Base-by-base conservation (phyloP, 768 basidiomycete species). In the Paxillus involutus region DNA sequence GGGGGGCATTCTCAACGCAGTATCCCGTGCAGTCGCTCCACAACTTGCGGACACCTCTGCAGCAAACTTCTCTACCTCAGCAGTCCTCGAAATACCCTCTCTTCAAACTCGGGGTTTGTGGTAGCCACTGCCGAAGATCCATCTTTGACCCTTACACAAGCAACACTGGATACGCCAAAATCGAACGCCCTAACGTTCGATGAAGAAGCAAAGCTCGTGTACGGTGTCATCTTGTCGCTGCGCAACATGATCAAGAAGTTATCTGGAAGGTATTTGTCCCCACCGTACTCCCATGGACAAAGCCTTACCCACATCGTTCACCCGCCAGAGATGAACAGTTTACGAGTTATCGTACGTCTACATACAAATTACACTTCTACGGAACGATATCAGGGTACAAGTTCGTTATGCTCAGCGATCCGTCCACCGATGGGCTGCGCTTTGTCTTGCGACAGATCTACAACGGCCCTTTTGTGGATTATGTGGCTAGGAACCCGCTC, bases 151-250 rank as follows among this genome's bases (percentile, higher is more conserved):
- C 26, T 8, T 37, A 16, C 53, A 2, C 61, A 56, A 9, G 4
- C 65, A 24, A 43, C 47, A 9, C 19, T 49, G 0, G 63, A 64
- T 2, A 19, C 45, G 1, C 60, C 75, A n/a, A 59, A 67, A 29
- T 74, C 78, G 10, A 81, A 74, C 56, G 77, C 83, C 4, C 75
- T 99, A 17, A 78, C 96, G 6, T 98, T 99, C 61, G 97, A 99
- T 65, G 97, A 99, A 70, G 96, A 99, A 71, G 88, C 88, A 1
- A 99, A 99, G 68, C 80, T 99, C 56, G 95, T 99, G 0, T 99
- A 98, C 68, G 97, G 97, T 52, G 91, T 99, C 50, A 79, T 98
- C 13, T 76, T 98, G 41, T 94, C 92, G 7, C 67, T 99, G 61
- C 75, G 93, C 51, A 94, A 93, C 70, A 96, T 98, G 94, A 77